These are phyloP conservation scores for Cadophora malorum DNA, from an alignment of 2,329 filamentous ascomycete species.

Conservation along the genomic window DNA sequence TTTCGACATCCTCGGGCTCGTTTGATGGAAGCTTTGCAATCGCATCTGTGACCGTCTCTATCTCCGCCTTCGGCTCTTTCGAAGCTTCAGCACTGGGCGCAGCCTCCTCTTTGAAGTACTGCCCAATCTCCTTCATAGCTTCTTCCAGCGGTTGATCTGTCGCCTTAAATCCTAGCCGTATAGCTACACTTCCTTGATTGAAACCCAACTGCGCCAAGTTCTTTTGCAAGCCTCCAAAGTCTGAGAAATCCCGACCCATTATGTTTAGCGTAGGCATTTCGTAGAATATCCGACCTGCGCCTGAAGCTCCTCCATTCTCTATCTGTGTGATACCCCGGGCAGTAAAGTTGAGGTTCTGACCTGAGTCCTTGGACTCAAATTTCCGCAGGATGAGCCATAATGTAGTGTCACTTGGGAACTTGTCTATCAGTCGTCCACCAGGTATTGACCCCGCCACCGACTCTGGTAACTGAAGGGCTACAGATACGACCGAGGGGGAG, in stretches of 20 bases:
- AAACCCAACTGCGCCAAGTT: slow-evolving; percentile 86
- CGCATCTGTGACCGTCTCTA: slow-evolving; percentile 31
- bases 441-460: slow-evolving; percentile 68
- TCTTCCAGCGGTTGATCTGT: slow-evolving; percentile 83
- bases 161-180: slow-evolving; percentile 77
- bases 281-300: slow-evolving; percentile 81
- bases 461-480: slow-evolving; percentile 85
- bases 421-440: slow-evolving; percentile 76
- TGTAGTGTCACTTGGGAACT: slow-evolving; percentile 86
- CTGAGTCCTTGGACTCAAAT: slow-evolving; percentile 74
- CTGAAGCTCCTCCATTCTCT: slow-evolving; percentile 53
- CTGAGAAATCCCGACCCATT: slow-evolving; percentile 79
- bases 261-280: slow-evolving; percentile 86
- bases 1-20: slow-evolving; percentile 26
- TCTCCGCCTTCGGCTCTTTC: slow-evolving; percentile 23
- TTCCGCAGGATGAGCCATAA: slow-evolving; percentile 90
- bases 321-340: slow-evolving; percentile 76
- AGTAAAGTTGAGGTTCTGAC: slow-evolving; percentile 78
- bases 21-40: slow-evolving; percentile 30
- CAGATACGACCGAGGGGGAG: slow-evolving; percentile 82
- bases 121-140: slow-evolving; percentile 80
- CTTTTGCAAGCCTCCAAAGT: slow-evolving; percentile 85
- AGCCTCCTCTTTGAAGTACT: slow-evolving; percentile 65
- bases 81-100: slow-evolving; percentile 28
- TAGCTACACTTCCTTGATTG: slow-evolving; percentile 80